These are phyloP conservation scores for Penicillium aurantiogriseum DNA, from an alignment of 2,329 filamentous ascomycete genomes.

Conservation along the genomic window DNA sequence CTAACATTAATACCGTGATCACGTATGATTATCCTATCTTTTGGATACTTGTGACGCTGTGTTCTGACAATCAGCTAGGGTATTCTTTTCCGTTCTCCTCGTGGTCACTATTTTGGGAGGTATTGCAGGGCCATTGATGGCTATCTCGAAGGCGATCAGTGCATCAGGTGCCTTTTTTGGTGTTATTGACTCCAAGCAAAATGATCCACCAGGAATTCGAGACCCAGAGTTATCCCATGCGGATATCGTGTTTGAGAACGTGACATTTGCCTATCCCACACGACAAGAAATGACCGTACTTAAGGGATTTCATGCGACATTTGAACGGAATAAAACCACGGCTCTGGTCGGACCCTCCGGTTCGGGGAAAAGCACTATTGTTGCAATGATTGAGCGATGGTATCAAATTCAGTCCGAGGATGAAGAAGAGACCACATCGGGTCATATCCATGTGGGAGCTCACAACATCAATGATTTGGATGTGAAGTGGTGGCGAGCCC, in stretches of 20 bases:
- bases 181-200: slow-evolving; percentile 30
- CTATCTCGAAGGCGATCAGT: slow-evolving; percentile 36
- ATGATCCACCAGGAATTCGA: slow-evolving; percentile 28
- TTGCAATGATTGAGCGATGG: slow-evolving; percentile 45
- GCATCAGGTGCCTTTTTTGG: slow-evolving; percentile 34
- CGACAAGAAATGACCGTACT: slow-evolving; percentile 17
- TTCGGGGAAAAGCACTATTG: slow-evolving; percentile 48
- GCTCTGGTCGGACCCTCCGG: slow-evolving; percentile 49
- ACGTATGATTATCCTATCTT: slow-evolving; percentile 24
- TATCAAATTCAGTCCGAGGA: slow-evolving; percentile 31
- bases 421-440: slow-evolving; percentile 27
- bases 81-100: slow-evolving; percentile 37
- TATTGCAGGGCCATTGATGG: slow-evolving; percentile 36
- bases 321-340: slow-evolving; percentile 40
- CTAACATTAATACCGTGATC: slow-evolving; percentile 37
- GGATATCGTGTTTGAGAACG: slow-evolving; percentile 1
- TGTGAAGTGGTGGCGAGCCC: slow-evolving; percentile 58
- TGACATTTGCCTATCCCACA: slow-evolving; percentile 1
- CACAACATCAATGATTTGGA: slow-evolving; percentile 57
- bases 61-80: slow-evolving; percentile 20
- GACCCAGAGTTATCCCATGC: slow-evolving; percentile 14
- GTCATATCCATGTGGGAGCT: slow-evolving; percentile 54
- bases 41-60: neutral
- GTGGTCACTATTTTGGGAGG: slow-evolving; percentile 28
- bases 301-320: slow-evolving; percentile 33